These are phyloP conservation scores for Xylaria sp. DNA, from an alignment of 2,329 filamentous ascomycete genomes.

Conservation along the genomic window DNA sequence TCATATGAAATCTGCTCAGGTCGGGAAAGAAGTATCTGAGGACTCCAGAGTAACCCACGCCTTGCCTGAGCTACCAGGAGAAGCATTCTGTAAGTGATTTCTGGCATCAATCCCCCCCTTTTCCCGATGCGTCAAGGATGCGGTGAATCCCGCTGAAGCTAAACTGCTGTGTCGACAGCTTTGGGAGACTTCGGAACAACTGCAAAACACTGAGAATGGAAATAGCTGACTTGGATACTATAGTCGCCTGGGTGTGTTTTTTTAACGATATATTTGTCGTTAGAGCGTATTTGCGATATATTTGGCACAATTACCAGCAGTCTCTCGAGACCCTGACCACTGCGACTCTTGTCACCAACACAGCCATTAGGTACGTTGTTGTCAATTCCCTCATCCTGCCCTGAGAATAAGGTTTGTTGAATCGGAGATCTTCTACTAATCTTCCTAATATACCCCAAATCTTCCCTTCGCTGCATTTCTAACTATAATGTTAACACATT, in stretches of 20 bases:
- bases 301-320: conserved; percentile 8
- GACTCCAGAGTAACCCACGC: not conserved
- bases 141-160: not conserved
- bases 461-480: not conserved
- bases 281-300: not conserved
- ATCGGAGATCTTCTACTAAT: not conserved
- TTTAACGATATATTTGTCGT: conserved; percentile 27
- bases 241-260: conserved; percentile 29
- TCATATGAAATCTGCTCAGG: not conserved
- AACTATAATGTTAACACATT: not conserved
- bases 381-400: not conserved
- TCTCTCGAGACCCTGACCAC: conserved; percentile 6
- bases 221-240: not conserved
- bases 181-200: not conserved
- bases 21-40: not conserved
- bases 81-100: conserved; percentile 26
- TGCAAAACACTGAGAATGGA: not conserved
- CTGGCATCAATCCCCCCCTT: not conserved
- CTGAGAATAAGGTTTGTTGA: not conserved
- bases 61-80: conserved; percentile 8
- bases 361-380: conserved; percentile 14
- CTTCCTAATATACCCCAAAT: not conserved
- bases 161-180: not conserved
- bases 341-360: conserved; percentile 18
- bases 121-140: not conserved